A percentile compares a stretch with the other conserved stretches of the same genome.
Conservation (phyloP, 2,329 filamentous ascomycete genomes). For the Nothopassalora personata region DNA sequence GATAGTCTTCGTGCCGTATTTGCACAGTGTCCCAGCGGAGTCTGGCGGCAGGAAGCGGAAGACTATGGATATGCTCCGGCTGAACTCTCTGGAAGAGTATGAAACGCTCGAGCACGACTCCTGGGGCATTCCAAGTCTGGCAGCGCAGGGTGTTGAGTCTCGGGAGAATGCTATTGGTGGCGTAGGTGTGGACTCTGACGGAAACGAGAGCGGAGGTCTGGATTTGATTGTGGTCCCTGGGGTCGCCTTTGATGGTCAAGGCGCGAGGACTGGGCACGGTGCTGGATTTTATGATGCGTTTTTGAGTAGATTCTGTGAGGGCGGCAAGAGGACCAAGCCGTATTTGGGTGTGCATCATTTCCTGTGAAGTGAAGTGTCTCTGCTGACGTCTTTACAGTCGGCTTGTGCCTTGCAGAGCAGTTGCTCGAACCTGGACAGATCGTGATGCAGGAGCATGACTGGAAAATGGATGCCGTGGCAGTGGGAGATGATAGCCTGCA, state of each 20-base stretch:
- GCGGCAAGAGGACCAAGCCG: slow-evolving; percentile 44
- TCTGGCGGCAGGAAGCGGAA: slow-evolving; percentile 43
- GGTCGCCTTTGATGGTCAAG: slow-evolving; percentile 75
- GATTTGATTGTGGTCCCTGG: slow-evolving; percentile 90
- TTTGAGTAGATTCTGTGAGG: slow-evolving; percentile 62
- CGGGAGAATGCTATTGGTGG: slow-evolving; percentile 71
- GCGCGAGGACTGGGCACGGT: slow-evolving; percentile 82
- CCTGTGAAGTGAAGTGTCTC: too few species aligned
- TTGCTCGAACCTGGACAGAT: slow-evolving; percentile 64
- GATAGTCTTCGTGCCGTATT: slow-evolving; percentile 85
- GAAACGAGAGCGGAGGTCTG: slow-evolving; percentile 45
- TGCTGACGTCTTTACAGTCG: slow-evolving; percentile 48
- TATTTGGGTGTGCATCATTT: slow-evolving; percentile 49
- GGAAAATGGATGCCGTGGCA: slow-evolving; percentile 63
- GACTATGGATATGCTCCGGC: slow-evolving; percentile 91
- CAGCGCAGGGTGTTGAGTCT: slow-evolving; percentile 56
- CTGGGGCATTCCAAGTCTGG: slow-evolving; percentile 93
- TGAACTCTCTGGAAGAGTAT: slow-evolving; percentile 70
- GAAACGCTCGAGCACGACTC: slow-evolving; percentile 68
- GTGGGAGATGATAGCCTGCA: slow-evolving; percentile 28
- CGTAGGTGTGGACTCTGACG: slow-evolving; percentile 38
- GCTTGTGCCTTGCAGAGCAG: slow-evolving; percentile 81
- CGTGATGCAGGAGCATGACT: slow-evolving; percentile 71
- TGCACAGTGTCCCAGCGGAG: slow-evolving; percentile 35
- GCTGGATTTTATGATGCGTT: slow-evolving; percentile 98